Evolutionary conservation across 176 grass and related monocot genomes (phyloP), one percentile per base, ranked within the genome.

Genomic region (Canna indica): DNA sequence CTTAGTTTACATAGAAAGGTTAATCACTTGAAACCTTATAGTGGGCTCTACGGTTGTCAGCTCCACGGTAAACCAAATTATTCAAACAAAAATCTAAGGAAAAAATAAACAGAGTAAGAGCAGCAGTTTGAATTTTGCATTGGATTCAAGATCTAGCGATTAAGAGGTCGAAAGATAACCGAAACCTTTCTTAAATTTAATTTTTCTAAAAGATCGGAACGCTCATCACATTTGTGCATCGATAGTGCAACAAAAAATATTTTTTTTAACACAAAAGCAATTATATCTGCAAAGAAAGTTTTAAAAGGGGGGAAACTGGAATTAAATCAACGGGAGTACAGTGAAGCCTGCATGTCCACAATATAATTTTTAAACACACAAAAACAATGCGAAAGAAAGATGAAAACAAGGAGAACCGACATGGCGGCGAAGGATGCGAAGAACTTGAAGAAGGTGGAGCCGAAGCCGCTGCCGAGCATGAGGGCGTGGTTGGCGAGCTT

Each of bases 401-500:
- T 1, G 2, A 1, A 18, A 13, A 17, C 47, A 45, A 39, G 8
- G 17, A 20, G 7, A 25, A 78, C 80, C 81, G 36, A 92, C 89
- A 97, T 90, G 13, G 89, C 88, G 10, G 89, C 75, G 69, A 78
- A 12, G 79, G 85, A 92, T 64, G 94, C 89, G 68, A 97, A 80
- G 83, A 80, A 97, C 60, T 87, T 78, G 79, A 97, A 78, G 64
- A 92, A 71, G 29, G 77, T 70, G 25, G 84, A 83, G 80, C 78
- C 82, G 72, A 92, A 53, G 18, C 84, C 84, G 45, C 73, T 53
- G 53, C 80, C 82, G 80, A 93, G 86, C 47, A 78, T 58, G 73
- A 97, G 44, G 11, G 86, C 84, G 39, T 97, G 89, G 77, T 85
- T 83, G 72, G 82, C 84, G 59, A 92, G 84, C 79, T 87, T 97